These are phyloP conservation scores for Coniophora puteana DNA, from an alignment of 1,284 basidiomycete genomes.

Conservation along the genomic window DNA sequence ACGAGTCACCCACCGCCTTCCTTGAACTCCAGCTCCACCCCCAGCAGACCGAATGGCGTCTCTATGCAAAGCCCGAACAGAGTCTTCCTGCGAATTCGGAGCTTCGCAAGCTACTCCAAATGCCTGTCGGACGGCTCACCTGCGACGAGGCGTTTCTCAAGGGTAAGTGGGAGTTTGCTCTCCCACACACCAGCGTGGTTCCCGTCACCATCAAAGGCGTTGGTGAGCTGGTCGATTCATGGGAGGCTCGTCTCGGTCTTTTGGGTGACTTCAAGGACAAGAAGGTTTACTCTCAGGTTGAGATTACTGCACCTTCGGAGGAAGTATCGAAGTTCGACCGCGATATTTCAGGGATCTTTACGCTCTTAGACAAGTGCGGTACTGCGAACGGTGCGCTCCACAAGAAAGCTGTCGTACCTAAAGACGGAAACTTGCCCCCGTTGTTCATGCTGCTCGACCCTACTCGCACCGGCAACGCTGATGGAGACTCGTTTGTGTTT, in stretches of 20 bases:
- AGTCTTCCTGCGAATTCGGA: conserved; percentile 77
- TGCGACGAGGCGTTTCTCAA: conserved; percentile 57
- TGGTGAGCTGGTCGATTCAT: conserved; percentile 76
- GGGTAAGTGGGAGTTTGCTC: conserved; percentile 80
- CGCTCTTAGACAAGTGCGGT: conserved; percentile 82
- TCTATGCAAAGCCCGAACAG: conserved; percentile 70
- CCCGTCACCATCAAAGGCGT: conserved; percentile 60
- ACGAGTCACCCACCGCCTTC: conserved; percentile 66
- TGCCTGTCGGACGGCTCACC: conserved; percentile 76
- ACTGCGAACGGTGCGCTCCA: conserved; percentile 89
- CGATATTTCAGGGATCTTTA: conserved; percentile 78
- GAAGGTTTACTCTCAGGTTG: conserved; percentile 64
- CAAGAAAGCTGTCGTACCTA: conserved; percentile 45
- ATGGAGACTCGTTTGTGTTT: conserved; percentile 79
- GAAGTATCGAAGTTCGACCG: conserved; percentile 64
- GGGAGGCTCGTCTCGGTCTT: conserved; percentile 85
- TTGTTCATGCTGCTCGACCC: conserved; percentile 87
- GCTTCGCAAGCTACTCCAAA: conserved; percentile 70
- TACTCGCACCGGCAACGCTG: conserved; percentile 69
- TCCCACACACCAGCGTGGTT: conserved; percentile 62
- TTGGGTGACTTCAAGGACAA: conserved; percentile 62
- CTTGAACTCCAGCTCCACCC: conserved; percentile 80
- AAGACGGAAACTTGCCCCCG: conserved; percentile 49
- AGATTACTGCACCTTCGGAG: conserved; percentile 54
- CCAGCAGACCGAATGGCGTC: conserved; percentile 81